Conservation (phyloP, 345 rosid genomes). For the Trapa bicornis region DNA sequence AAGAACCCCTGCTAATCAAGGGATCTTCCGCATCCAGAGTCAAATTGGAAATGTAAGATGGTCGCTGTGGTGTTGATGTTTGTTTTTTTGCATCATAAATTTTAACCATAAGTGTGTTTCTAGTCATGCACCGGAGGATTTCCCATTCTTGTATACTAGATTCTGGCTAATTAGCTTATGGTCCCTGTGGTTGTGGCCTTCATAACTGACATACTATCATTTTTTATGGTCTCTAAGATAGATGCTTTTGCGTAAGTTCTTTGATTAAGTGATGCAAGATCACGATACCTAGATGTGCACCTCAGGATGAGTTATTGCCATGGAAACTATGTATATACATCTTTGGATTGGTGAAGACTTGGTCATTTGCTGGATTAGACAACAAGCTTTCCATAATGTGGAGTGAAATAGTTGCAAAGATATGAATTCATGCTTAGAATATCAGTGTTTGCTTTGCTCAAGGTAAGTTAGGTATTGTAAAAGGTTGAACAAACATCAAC, state of each 20-base stretch:
- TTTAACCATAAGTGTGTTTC: neutral
- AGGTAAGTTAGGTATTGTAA: neutral
- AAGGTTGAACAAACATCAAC: neutral
- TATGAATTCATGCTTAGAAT: neutral
- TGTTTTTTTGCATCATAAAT: neutral
- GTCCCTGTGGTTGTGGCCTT: neutral
- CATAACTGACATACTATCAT: neutral
- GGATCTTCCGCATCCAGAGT: slow-evolving; percentile 53
- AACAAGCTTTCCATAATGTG: neutral
- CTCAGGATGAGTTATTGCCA: neutral
- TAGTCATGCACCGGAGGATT: neutral
- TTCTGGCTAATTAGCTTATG: neutral
- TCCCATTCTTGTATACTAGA: neutral
- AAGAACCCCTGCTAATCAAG: slow-evolving; percentile 77
- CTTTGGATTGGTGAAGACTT: neutral
- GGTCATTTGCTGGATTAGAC: neutral
- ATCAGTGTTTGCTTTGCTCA: neutral
- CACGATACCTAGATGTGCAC: neutral
- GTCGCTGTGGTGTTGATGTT: neutral
- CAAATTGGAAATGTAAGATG: slow-evolving; percentile 37
- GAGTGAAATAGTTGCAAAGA: neutral
- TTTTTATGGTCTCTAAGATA: neutral
- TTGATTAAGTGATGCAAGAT: neutral
- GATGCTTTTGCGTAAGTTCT: neutral
- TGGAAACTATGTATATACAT: neutral